phyloP scores from a whole-genome alignment of 176 grass and related monocot genomes.

The Hsuehochloa calcarea region DNA sequence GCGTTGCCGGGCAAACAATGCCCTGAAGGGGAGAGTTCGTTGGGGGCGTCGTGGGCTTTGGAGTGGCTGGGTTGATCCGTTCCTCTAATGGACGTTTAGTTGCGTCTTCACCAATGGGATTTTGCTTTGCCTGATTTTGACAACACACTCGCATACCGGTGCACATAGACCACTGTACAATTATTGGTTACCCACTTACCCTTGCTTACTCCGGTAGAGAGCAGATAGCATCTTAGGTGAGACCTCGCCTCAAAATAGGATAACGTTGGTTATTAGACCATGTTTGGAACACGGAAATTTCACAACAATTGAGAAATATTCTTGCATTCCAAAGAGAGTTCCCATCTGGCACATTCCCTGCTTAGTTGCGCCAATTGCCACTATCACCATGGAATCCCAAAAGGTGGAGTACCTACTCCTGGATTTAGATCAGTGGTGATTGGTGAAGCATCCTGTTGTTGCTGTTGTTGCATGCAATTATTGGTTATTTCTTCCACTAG shows the following conservation, averaged over 20 bases:
- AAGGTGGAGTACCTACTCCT: neutral
- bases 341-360: neutral
- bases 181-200: neutral
- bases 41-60: neutral
- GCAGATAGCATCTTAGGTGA: too few relatives aligned
- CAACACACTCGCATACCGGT: neutral
- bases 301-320: too few relatives aligned
- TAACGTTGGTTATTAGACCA: too few relatives aligned
- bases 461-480: conserved; percentile 1
- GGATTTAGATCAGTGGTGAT: neutral
- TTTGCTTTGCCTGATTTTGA: neutral
- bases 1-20: neutral
- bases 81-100: neutral
- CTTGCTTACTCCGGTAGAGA: too few relatives aligned
- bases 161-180: neutral
- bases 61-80: neutral
- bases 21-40: neutral
- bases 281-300: too few relatives aligned
- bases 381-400: neutral
- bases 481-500: neutral
- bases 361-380: neutral
- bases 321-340: too few relatives aligned
- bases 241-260: too few relatives aligned
- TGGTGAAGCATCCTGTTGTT: neutral
- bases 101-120: neutral